Evolutionary conservation across 23 red algal genomes (phyloP), one percentile per base, ranked within the genome.

Genomic region (Gracilaria domingensis): DNA sequence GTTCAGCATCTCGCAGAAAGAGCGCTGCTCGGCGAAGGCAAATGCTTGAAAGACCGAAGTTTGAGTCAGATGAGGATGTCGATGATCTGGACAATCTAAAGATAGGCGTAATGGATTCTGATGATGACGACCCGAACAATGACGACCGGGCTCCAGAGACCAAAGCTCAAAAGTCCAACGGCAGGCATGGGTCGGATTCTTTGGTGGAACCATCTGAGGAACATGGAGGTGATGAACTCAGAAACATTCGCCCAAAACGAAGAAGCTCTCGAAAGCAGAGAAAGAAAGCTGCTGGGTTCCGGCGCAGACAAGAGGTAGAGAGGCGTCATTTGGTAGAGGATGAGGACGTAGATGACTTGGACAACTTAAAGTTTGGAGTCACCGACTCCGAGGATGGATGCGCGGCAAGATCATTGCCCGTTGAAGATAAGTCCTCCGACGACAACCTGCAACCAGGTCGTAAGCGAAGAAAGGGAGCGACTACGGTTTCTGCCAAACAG

Each of bases 341-440:
- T 25, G 85, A 89, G 25, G 85, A 89, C 36, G 85, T 89, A 12
- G 85, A 89, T 59, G 85, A 89, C 53, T 62, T 89, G n/a, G 85
- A 89, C 51, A 80, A 80, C 45, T 53, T 89, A 7, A 78, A 89
- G 1, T 34, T 89, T 32, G 85, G 85, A 47, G 34, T 58, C 12
- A 59, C n/a, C 4, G 54, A 59, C 16, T 81, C 76, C 6, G 47
- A 55, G 8, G 76, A 81, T 24, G 76, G 42, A 11, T 4, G 5
- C 11, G 42, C 11, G 42, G 42, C 5, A 45, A 45, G 4, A 4
- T 4, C 42, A 45, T 45, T 45, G 42, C 42, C 4, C 42, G 42
- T 45, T 45, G 42, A 45, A 11, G 5, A 45, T 11, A 11, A 45
- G 42, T 45, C 42, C 11, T 45, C 42, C 11, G 42, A 45, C 42